Evolutionary conservation across 2,329 filamentous ascomycete species (phyloP), one percentile per base, ranked within the genome.

Genomic region (Thielaviopsis populi): DNA sequence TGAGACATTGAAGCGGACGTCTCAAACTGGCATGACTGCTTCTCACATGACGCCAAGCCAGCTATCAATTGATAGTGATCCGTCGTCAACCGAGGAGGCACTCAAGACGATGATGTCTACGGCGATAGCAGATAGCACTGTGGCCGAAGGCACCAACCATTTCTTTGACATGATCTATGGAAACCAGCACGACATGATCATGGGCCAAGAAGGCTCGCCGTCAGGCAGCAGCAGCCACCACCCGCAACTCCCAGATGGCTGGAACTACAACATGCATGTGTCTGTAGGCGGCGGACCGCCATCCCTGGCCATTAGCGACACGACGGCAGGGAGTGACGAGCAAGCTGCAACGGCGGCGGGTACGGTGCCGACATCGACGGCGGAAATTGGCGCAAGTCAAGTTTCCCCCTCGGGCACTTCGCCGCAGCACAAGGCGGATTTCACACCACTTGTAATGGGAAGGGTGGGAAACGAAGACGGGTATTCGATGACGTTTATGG

Each of bases 81-180:
- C 46, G 19, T 53, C 46, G 19, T 53, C 48, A 22, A 53, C 60
- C 33, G 30, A 50, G 22, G 43, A 62, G 30, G 48, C 48, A 2
- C 30, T 62, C 17, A 53, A 62, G 19, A 48, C 27, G 5, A 41
- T 62, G 61, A 60, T 60, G 40, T 27, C 58, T 27, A 8, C 58
- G 19, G 30, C 37, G 22, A 62, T 62, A n/a, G 46, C 22, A 10
- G 48, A 62, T 19, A 54, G 48, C 19, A 33, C 61, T 22, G 61
- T 62, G 2, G 56, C 30, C 3, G n/a, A 64, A 15, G 56, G 56
- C 19, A 50, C 58, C 11, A 59, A 64, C 24, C 24, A 60, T 7
- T 24, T 64, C 1, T 53, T 65, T 10, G 59, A 56, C 59, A 58
- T 62, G 59, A 65, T 65, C 37, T 65, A 65, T 24, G 63, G 63